These are phyloP conservation scores for Termitomyces sp. DNA, from an alignment of 768 basidiomycete genomes.

Conservation along the genomic window DNA sequence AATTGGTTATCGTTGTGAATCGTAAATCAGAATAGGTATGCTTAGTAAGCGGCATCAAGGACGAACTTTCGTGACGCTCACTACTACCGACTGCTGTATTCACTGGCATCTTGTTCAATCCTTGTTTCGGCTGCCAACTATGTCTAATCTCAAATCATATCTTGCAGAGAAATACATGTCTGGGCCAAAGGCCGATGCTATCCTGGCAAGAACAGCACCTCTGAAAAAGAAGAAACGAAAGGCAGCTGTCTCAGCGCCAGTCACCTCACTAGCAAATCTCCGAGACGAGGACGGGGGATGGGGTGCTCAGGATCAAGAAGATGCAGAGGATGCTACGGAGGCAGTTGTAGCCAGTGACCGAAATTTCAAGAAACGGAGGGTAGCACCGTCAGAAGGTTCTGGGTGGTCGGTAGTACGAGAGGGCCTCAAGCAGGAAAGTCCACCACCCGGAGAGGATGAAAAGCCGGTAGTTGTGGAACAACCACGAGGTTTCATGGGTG, in stretches of 20 bases:
- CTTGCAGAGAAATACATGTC: constrained; percentile 94
- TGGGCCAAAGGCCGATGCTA: constrained; percentile 94
- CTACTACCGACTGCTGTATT: too few relatives aligned
- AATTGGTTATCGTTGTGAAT: too few relatives aligned
- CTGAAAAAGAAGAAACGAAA: constrained; percentile 82
- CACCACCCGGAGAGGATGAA: constrained; percentile 61
- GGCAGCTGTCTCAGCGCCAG: constrained; percentile 24
- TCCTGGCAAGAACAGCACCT: constrained; percentile 61
- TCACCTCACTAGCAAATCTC: constrained; percentile 31
- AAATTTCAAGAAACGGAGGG: constrained; percentile 72
- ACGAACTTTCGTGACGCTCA: too few relatives aligned
- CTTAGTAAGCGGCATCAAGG: constrained; percentile 2
- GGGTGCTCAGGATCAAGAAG: constrained; percentile 47
- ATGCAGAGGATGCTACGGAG: constrained; percentile 56
- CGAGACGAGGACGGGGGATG: constrained; percentile 75
- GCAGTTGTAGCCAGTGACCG: constrained; percentile 73
- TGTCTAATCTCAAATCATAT: constrained; percentile 72
- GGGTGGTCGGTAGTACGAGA: constrained; percentile 71
- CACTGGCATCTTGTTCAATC: too few relatives aligned
- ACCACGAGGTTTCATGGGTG: constrained; percentile 56
- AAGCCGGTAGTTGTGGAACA: constrained; percentile 60
- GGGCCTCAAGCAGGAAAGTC: constrained; percentile 45
- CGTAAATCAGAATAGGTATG: too few relatives aligned
- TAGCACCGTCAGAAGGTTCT: constrained; percentile 38
- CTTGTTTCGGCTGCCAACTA: constrained; percentile 12